Conservation (phyloP, 169 alveolate genomes). For the Plasmodium yoelii region DNA sequence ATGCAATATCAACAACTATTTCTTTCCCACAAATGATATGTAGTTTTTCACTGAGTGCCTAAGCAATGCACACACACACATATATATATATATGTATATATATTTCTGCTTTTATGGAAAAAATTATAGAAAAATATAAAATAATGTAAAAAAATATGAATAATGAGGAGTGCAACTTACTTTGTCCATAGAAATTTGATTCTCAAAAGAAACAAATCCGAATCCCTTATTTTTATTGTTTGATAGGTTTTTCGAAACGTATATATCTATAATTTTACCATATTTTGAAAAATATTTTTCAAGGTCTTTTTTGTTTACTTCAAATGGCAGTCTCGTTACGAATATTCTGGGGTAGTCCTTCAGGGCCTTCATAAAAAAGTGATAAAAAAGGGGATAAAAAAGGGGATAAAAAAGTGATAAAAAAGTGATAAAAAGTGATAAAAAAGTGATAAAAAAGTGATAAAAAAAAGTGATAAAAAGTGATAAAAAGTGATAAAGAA, state of each 20-base stretch:
- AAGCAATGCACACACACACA: background rate
- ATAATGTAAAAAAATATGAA: background rate
- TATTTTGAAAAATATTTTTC: slow-evolving; percentile 80
- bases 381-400: background rate
- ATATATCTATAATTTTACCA: slow-evolving; percentile 55
- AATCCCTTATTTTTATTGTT: slow-evolving; percentile 82
- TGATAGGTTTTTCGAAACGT: slow-evolving; percentile 28
- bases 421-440: no score
- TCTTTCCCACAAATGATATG: slow-evolving; percentile 85
- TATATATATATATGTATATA: background rate
- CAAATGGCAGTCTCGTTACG: slow-evolving; percentile 83
- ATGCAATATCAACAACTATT: slow-evolving; percentile 83
- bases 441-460: no score
- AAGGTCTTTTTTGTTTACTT: slow-evolving; percentile 82
- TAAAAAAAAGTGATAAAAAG: no score
- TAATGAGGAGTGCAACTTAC: slow-evolving; percentile 22
- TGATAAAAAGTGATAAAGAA: background rate
- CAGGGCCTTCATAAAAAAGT: slow-evolving; percentile 6
- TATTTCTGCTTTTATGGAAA: background rate
- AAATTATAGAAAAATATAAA: background rate
- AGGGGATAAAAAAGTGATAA: background rate
- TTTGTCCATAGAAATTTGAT: slow-evolving; percentile 75
- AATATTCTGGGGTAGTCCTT: slow-evolving; percentile 78
- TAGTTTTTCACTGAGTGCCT: slow-evolving; percentile 79
- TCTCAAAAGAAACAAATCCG: slow-evolving; percentile 86